phyloP scores from a whole-genome alignment of 1,139 yeast genomes.

The Dujonia santamariae region DNA sequence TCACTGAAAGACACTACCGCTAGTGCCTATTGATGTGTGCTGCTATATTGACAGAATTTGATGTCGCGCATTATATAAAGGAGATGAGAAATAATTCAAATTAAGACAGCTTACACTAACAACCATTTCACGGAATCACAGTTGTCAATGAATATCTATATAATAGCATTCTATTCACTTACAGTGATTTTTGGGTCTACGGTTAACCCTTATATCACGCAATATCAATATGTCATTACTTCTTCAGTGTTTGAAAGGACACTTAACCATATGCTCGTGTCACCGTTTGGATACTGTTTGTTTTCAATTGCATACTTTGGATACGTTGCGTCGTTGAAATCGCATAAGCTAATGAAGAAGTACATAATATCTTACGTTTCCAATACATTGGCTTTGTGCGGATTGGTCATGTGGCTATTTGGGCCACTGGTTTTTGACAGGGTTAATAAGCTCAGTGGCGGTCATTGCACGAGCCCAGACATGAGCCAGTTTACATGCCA shows the following conservation, averaged over 20 bases:
- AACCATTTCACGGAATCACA: too few species aligned
- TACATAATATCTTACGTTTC: conserved; percentile 12
- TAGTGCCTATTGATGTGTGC: too few species aligned
- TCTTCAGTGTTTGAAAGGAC: conserved; percentile 13
- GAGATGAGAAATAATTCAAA: too few species aligned
- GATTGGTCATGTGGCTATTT: conserved; percentile 41
- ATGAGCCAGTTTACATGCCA: conserved; percentile 9
- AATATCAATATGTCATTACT: conserved; percentile 1
- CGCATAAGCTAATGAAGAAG: conserved; percentile 1
- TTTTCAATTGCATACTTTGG: conserved; percentile 19
- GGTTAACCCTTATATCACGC: conserved; percentile 2
- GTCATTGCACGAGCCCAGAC: conserved; percentile 28
- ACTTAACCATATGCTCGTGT: conserved; percentile 21
- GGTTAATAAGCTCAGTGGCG: conserved; percentile 37
- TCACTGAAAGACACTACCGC: too few species aligned
- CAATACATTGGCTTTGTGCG: conserved; percentile 15
- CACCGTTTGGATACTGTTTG: conserved; percentile 27
- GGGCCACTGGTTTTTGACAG: conserved; percentile 47
- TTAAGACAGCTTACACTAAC: too few species aligned
- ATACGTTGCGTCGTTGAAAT: conserved; percentile 8
- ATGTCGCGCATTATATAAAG: too few species aligned
- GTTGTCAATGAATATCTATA: too few species aligned
- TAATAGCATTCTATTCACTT: background rate
- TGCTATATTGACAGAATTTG: too few species aligned
- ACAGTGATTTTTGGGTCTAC: conserved; percentile 1